Base-by-base conservation (phyloP, 768 basidiomycete species). In the Kwoniella sp. region DNA sequence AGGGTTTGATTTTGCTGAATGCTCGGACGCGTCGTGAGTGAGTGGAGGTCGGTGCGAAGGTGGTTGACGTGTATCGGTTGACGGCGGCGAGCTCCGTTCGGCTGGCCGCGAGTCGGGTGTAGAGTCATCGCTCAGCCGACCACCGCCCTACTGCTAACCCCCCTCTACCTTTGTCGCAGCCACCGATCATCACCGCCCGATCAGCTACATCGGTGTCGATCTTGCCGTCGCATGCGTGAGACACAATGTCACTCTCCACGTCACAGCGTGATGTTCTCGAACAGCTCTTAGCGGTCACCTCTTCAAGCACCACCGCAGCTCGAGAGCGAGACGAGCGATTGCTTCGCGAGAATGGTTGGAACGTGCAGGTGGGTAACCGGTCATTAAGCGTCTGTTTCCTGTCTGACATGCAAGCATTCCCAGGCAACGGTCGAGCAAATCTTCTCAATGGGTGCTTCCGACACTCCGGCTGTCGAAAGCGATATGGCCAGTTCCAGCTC, bases 231-330 rank as follows among this genome's bases (percentile, higher is more conserved):
- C n/a, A n/a, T n/a, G n/a, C n/a, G n/a, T n/a, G n/a, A n/a, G n/a
- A n/a, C n/a, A 36, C 14, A 36, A 70, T 70, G 68, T 49, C 68
- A 8, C 43, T 60, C 3, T 43, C 50, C 11, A 29, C 61, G 2
- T 28, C 36, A 0, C 65, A 67, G 46, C 44, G 49, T 2, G 59
- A 56, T 11, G 62, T 63, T 1, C 49, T 73, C 2, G 54, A 70
- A 19, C 72, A 73, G 46, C 47, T 73, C 15, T 58, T 57, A 39
- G 70, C 72, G 3, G 60, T 73, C 23, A 71, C 70, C 14, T 67
- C 67, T 23, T 61, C 67, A 0, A 53, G 49, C 8, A 59, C 63
- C 7, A n/a, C 48, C 0, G 53, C 56, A 5, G 53, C 65, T 11
- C 46, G 63, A 17, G 61, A 67, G 17, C 37, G 72, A 19, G 66